These are phyloP conservation scores for Filobasidium uniguttulatum DNA, from an alignment of 1,284 basidiomycete species.

Conservation along the genomic window DNA sequence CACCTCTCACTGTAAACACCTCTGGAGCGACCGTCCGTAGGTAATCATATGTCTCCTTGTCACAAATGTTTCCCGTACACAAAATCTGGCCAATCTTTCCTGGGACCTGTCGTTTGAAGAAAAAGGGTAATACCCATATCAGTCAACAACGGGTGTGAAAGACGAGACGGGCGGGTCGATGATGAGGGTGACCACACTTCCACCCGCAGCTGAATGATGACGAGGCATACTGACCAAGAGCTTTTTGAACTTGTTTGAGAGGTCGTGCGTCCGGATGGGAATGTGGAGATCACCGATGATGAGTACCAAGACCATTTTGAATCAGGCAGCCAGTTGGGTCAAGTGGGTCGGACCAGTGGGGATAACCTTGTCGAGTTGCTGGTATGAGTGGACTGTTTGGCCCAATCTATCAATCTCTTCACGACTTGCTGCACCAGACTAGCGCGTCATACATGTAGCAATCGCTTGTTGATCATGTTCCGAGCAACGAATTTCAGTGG, in stretches of 20 bases:
- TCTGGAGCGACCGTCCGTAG: slow-evolving; percentile 93
- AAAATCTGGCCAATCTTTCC: slow-evolving; percentile 98
- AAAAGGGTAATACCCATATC: not conserved
- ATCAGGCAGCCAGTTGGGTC: no score
- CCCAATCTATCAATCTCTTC: no score
- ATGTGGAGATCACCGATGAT: slow-evolving; percentile 92
- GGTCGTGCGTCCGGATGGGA: slow-evolving; percentile 69
- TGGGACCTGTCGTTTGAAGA: slow-evolving; percentile 42
- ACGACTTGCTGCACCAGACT: no score
- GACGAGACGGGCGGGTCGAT: not conserved
- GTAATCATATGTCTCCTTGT: slow-evolving; percentile 94
- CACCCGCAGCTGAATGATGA: not conserved
- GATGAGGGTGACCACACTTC: not conserved
- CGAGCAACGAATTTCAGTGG: no score
- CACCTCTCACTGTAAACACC: slow-evolving; percentile 80
- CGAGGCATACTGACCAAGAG: slow-evolving; percentile 50
- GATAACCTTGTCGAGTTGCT: no score
- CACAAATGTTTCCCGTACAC: slow-evolving; percentile 94
- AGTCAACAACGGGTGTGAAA: not conserved
- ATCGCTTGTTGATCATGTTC: no score
- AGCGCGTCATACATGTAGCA: no score
- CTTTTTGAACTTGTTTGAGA: slow-evolving; percentile 94
- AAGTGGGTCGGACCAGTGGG: no score
- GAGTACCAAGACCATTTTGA: slow-evolving; percentile 67
- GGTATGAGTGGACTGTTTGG: no score